Evolutionary conservation across 2,329 filamentous ascomycete genomes (phyloP), one percentile per base, ranked within the genome.

Genomic region (Xylariomycetidae sp.): DNA sequence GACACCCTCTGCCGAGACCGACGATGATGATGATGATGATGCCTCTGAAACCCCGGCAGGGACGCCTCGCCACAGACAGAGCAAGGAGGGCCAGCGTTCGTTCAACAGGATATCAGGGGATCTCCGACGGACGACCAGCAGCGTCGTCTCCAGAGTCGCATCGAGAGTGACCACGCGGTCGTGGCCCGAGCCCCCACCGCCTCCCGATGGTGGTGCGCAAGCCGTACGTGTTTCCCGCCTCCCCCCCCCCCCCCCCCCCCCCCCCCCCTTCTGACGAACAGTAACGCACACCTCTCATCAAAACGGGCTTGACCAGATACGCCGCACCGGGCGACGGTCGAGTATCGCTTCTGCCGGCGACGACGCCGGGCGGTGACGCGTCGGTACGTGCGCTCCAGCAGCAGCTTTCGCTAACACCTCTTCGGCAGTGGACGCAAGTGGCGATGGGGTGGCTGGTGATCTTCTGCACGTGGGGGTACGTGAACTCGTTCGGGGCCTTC

Each of bases 381-480:
- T 12, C n/a, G 24, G n/a, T n/a, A n/a, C n/a, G n/a, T n/a, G n/a
- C n/a, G n/a, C n/a, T n/a, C 7, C 6, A 8, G 15, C 8, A 29
- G 16, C 15, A 10, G 14, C 22, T 13, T 14, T 4, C 24, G 15
- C 10, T 39, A 12, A 43, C 32, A 23, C 23, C 12, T n/a, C 13
- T 18, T 28, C 14, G 15, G 12, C 22, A 47, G 44, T 64, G 61
- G 61, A 51, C 52, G 0, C 60, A 64, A 40, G 61, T 53, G 0
- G 27, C 51, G 0, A 48, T 59, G 38, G 50, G 48, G 13, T 63
- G 62, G 40, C 52, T 64, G 4, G 56, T 62, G 19, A 60, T 65
- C 38, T 64, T 65, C 44, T 59, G 62, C 20, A 63, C 63, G 4
- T 65, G 64, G 63, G 66, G 66, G n/a, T 60, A 67, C 25, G 54